Percentiles rank a stretch among this genome's conserved stretches.
phyloP scores from a whole-genome alignment of 2,329 filamentous ascomycete genomes.

The Sordariomycetes sp. region DNA sequence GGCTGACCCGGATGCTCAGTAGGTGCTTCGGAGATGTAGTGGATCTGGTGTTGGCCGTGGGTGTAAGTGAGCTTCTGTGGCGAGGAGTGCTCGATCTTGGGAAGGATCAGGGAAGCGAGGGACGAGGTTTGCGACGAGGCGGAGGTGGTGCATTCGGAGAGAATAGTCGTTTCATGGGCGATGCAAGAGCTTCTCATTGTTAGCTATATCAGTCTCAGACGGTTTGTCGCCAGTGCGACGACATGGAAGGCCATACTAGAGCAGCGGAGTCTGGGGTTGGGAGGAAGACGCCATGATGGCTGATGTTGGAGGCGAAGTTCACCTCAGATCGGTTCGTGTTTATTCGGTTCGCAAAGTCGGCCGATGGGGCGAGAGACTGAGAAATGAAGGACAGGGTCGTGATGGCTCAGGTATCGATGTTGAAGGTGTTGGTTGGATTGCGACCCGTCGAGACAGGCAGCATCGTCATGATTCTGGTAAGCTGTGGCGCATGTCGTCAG shows the following conservation, averaged over 20 bases:
- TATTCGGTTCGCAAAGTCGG: no score
- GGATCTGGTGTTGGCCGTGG: constrained; percentile 84
- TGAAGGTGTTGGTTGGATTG: no score
- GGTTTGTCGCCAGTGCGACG: neutral
- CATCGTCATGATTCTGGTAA: no score
- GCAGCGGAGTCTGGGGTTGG: constrained; percentile 55
- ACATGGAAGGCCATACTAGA: constrained; percentile 50
- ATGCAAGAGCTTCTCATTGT: constrained; percentile 97
- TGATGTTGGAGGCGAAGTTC: neutral
- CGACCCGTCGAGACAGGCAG: no score
- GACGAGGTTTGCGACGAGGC: constrained; percentile 75
- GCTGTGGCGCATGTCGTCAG: no score
- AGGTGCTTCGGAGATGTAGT: constrained; percentile 85
- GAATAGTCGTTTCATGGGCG: constrained; percentile 85
- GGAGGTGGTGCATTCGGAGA: constrained; percentile 84
- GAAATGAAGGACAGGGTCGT: no score
- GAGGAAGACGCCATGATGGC: constrained; percentile 62
- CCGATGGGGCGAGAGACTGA: no score
- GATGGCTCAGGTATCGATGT: no score
- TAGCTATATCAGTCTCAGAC: no score
- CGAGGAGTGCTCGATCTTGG: constrained; percentile 76
- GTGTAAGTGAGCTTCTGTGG: constrained; percentile 91
- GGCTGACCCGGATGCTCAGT: constrained; percentile 49
- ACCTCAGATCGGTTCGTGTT: no score
- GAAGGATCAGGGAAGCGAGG: constrained; percentile 87